A percentile compares a stretch with the other conserved stretches of the same genome.
Evolutionary conservation across 106 monocot genomes (phyloP).

Genomic region (Posidonia australis): DNA sequence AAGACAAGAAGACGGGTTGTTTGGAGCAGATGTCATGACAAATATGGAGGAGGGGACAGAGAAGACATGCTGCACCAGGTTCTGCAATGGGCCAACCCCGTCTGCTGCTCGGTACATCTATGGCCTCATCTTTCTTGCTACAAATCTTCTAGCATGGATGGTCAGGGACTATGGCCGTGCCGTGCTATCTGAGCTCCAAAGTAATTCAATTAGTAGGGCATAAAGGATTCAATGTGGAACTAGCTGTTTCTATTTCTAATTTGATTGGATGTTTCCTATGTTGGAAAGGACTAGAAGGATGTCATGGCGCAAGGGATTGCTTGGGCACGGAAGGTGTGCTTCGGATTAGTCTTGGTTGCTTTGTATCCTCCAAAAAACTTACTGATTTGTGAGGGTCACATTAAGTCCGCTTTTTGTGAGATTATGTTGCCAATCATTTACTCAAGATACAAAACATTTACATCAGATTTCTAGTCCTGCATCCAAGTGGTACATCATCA

Average conservation of each 20-base stretch:
- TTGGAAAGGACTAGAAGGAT: slow-evolving; percentile 53
- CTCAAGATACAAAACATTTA: too few species aligned
- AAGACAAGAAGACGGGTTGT: too few species aligned
- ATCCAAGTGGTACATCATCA: neutral
- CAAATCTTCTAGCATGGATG: slow-evolving; percentile 77
- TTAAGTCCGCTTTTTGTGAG: too few species aligned
- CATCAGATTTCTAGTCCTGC: too few species aligned
- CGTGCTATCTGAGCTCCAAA: slow-evolving; percentile 55
- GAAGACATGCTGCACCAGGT: slow-evolving; percentile 34
- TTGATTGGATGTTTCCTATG: neutral
- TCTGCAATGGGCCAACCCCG: slow-evolving; percentile 64
- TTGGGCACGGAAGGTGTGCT: slow-evolving; percentile 87
- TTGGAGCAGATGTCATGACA: too few species aligned
- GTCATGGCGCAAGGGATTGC: slow-evolving; percentile 57
- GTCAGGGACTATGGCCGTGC: slow-evolving; percentile 64
- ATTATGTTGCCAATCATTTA: too few species aligned
- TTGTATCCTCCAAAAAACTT: slow-evolving; percentile 55
- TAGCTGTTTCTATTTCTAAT: neutral
- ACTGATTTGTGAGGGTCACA: too few species aligned
- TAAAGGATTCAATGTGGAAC: too few species aligned
- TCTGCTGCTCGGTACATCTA: slow-evolving; percentile 61
- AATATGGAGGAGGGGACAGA: neutral
- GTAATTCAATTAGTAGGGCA: slow-evolving; percentile 34
- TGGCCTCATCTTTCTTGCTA: slow-evolving; percentile 60
- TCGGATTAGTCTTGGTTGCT: slow-evolving; percentile 76